Evolutionary conservation across 768 basidiomycete species (phyloP), one percentile per base, ranked within the genome.

Genomic region (Phaffia australis): DNA sequence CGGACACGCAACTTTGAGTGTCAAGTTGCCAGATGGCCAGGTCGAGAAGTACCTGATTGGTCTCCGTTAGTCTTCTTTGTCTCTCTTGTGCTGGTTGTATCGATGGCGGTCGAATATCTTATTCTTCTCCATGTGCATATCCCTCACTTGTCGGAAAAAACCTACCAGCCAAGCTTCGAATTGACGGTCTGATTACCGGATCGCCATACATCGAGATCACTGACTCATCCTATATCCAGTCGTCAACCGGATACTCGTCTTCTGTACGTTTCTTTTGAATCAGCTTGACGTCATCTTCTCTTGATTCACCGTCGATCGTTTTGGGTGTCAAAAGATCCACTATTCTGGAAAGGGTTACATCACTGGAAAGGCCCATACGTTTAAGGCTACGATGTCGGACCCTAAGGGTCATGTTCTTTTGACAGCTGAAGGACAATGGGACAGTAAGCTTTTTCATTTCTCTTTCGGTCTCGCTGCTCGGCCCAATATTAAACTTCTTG

Each of bases 281-380:
- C 23, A 29, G 8, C 42, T 60, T 52, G 50, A 62, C 55, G 35
- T 49, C 70, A 79, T 70, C 60, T 56, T 78, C 82, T 60, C 46
- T 60, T 35, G 16, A 15, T 35, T 46, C 32, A 47, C 14, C 8
- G 23, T n/a, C 29, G 60, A 6, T n/a, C 18, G 6, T 27, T 59
- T 21, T 32, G 32, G 54, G 55, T 9, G 59, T 7, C 27, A 16
- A 1, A 27, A 27, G 19, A 56, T 60, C n/a, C 18, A n/a, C 23
- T 57, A 57, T 60, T 61, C 59, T 7, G 63, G 63, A 32, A 27
- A 56, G 59, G 68, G 93, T 30, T 98, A 93, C 79, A 89, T 97
- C 75, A 83, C 84, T 47, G 93, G 94, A 64, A 93, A 91, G 76
- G 84, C 89, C 3, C 94, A 99, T 78, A 80, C 85, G 3, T 95